Percentiles rank a stretch among this genome's conserved stretches.
These are phyloP conservation scores for Dissoconium aciculare DNA, from an alignment of 2,329 filamentous ascomycete genomes.

Conservation along the genomic window DNA sequence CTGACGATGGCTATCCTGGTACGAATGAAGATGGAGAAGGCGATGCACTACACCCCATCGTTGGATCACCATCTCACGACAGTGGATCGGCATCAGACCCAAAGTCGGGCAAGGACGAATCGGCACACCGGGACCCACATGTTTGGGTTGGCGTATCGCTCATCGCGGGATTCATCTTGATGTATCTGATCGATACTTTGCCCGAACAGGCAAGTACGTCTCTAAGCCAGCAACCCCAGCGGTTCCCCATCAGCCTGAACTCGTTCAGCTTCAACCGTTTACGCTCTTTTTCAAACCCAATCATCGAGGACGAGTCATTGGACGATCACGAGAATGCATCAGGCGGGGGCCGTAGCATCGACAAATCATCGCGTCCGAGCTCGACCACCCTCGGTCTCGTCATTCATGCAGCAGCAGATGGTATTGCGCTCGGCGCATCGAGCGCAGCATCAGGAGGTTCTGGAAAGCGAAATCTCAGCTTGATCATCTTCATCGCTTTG, in stretches of 20 bases:
- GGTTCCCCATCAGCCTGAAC: conserved; percentile 77
- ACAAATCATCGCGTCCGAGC: conserved; percentile 22
- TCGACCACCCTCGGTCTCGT: conserved; percentile 74
- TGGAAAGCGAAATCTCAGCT: conserved; percentile 44
- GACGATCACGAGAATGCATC: conserved; percentile 18
- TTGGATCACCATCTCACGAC: background rate
- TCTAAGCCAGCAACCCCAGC: conserved; percentile 38
- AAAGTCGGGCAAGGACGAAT: too few relatives aligned
- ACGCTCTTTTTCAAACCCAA: conserved; percentile 14
- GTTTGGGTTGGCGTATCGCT: conserved; percentile 79
- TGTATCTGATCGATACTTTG: conserved; percentile 88
- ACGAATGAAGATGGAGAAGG: conserved; percentile 8
- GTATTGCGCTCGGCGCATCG: conserved; percentile 88
- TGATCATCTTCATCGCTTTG: conserved; percentile 90
- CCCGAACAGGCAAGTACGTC: conserved; percentile 56
- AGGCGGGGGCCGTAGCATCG: conserved; percentile 11
- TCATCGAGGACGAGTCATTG: background rate
- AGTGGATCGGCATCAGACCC: background rate
- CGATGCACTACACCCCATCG: background rate
- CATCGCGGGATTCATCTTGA: conserved; percentile 78
- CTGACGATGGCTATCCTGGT: conserved; percentile 20
- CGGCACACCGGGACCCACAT: conserved; percentile 38
- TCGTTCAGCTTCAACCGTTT: conserved; percentile 43
- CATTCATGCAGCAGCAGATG: conserved; percentile 88
- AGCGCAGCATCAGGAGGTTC: conserved; percentile 45